Conservation (phyloP, 345 rosid genomes). For the Ceriops decandra region DNA sequence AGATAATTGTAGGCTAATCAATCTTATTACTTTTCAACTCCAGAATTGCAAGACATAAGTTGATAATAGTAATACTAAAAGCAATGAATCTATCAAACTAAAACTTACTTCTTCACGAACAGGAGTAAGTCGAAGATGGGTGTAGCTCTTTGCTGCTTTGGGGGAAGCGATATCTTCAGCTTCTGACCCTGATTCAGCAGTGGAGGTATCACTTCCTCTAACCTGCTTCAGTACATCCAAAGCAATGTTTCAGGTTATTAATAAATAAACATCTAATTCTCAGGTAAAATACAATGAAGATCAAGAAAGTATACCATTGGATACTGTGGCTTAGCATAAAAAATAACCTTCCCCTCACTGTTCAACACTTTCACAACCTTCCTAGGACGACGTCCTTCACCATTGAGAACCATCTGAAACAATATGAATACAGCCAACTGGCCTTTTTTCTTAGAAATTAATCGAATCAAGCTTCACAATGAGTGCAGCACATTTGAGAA, state of each 20-base stretch:
- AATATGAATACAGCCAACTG: conserved; percentile 12
- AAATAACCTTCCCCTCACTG: conserved; percentile 90
- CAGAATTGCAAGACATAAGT: not conserved
- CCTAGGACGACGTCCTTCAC: conserved; percentile 66
- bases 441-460: too few species aligned
- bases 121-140: conserved; percentile 89
- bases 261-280: not conserved
- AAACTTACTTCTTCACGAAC: conserved; percentile 91
- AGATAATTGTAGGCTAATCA: too few species aligned
- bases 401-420: conserved; percentile 78
- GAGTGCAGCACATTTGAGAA: too few species aligned
- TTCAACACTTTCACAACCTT: conserved; percentile 90
- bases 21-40: too few species aligned
- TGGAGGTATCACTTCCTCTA: conserved; percentile 93
- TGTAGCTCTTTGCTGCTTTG: conserved; percentile 69
- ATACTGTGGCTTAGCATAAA: conserved; percentile 81
- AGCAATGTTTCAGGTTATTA: not conserved
- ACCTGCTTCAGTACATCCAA: conserved; percentile 43
- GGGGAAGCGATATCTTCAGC: conserved; percentile 92
- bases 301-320: conserved; percentile 47
- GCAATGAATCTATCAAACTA: not conserved
- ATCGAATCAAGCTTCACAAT: too few species aligned
- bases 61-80: not conserved
- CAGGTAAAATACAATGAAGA: conserved; percentile 7
- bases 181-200: conserved; percentile 99